Conservation (phyloP, 1,284 basidiomycete genomes). For the Ceratobasidium sp. region DNA sequence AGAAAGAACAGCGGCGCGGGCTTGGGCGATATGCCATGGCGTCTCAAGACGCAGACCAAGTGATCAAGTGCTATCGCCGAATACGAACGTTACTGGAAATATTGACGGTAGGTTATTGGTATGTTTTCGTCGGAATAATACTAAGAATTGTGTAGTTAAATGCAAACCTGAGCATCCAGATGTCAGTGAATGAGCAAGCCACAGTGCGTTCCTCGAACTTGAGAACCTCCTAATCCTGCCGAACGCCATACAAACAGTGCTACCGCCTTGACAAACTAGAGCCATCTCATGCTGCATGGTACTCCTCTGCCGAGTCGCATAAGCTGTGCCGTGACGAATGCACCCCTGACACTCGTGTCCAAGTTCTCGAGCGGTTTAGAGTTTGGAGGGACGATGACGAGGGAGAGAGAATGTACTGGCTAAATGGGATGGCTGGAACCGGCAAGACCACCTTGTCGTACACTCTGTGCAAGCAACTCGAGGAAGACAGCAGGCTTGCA, state of each 20-base stretch:
- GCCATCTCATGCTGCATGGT: not conserved
- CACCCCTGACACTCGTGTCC: conserved; percentile 3
- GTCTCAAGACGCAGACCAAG: not conserved
- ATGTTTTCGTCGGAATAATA: not conserved
- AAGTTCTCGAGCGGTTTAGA: not conserved
- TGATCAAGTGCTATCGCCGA: conserved; percentile 9
- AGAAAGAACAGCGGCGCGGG: not conserved
- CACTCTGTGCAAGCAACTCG: not conserved
- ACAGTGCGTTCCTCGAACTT: not conserved
- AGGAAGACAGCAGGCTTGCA: not conserved
- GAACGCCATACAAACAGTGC: too few relatives aligned
- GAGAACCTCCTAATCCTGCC: not conserved
- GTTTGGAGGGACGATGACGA: not conserved
- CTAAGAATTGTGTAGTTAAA: not conserved
- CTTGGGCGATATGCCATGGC: not conserved
- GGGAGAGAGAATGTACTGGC: not conserved
- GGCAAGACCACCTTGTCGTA: conserved; percentile 7
- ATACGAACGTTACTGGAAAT: not conserved
- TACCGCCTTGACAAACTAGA: not conserved
- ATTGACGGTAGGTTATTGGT: not conserved
- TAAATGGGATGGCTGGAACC: conserved; percentile 18
- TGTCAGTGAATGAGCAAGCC: conserved; percentile 3
- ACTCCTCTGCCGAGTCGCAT: not conserved
- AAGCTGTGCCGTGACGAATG: not conserved
- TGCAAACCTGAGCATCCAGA: conserved; percentile 8